phyloP scores from a whole-genome alignment of 177 flowering plant species.

The Vitis hybrid region DNA sequence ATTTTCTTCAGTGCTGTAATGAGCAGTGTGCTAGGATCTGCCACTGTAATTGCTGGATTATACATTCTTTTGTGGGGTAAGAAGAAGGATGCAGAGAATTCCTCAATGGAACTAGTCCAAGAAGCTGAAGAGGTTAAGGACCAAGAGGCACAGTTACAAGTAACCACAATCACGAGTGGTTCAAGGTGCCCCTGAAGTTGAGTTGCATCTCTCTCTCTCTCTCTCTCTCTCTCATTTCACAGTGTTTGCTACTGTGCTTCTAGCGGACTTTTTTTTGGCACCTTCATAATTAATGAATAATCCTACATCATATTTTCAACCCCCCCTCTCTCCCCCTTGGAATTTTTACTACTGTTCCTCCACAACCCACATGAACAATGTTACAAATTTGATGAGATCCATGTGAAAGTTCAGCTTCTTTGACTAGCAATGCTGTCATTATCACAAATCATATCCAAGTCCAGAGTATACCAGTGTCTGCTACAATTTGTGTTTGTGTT shows the following conservation, averaged over 20 bases:
- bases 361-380: too few relatives aligned
- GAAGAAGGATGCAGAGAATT: conserved; percentile 42
- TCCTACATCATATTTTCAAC: neutral
- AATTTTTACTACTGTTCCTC: too few relatives aligned
- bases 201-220: neutral
- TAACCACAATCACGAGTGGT: conserved; percentile 19
- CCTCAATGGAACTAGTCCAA: conserved; percentile 17
- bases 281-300: neutral
- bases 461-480: too few relatives aligned
- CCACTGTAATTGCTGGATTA: conserved; percentile 54
- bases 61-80: conserved; percentile 80
- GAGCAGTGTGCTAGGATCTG: conserved; percentile 65
- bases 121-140: conserved; percentile 29
- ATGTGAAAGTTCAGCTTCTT: too few relatives aligned
- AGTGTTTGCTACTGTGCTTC: neutral
- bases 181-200: conserved; percentile 9
- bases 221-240: neutral
- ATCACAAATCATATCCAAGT: too few relatives aligned
- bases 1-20: neutral
- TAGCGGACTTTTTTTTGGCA: neutral
- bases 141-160: conserved; percentile 29
- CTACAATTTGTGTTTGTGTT: too few relatives aligned
- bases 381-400: too few relatives aligned
- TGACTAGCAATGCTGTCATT: too few relatives aligned
- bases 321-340: neutral